Percentiles rank a stretch among this genome's conserved stretches.
These are phyloP conservation scores for Paraphoma sp. DNA, from an alignment of 2,329 filamentous ascomycete genomes.

Conservation along the genomic window DNA sequence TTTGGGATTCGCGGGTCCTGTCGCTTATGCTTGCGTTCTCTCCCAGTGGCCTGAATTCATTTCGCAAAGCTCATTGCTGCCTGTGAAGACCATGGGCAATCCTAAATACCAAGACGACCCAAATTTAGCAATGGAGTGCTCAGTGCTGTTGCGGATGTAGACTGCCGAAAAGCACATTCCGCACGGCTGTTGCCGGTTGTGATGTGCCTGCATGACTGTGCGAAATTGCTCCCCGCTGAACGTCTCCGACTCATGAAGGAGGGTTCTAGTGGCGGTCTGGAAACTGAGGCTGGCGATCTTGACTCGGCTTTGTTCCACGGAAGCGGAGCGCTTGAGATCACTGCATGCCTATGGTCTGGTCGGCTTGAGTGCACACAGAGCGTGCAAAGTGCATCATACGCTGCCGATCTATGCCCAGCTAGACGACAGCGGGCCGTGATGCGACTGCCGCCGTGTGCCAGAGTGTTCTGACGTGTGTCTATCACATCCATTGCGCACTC, in stretches of 20 bases:
- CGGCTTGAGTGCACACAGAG: background rate
- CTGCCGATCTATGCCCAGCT: background rate
- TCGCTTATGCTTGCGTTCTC: background rate
- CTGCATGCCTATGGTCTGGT: too few species aligned
- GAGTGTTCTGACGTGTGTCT: background rate
- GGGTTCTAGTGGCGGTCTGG: background rate
- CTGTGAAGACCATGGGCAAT: background rate
- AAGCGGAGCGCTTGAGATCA: too few species aligned
- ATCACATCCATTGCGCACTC: background rate
- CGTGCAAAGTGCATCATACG: background rate
- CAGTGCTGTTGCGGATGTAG: background rate
- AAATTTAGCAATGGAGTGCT: background rate
- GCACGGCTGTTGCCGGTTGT: background rate
- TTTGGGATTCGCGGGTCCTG: background rate
- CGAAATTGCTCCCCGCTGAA: background rate
- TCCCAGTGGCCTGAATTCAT: background rate
- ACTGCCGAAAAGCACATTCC: background rate
- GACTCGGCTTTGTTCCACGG: background rate
- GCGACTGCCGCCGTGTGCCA: background rate
- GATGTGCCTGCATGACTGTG: slow-evolving; percentile 3
- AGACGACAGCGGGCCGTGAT: background rate
- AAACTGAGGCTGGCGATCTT: background rate
- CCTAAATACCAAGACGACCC: background rate
- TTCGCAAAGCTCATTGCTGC: background rate
- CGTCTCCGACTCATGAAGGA: background rate